A percentile compares a stretch with the other conserved stretches of the same genome.
Conservation (phyloP, 352 stramenopile genomes). For the Phytophthora podocarpi region DNA sequence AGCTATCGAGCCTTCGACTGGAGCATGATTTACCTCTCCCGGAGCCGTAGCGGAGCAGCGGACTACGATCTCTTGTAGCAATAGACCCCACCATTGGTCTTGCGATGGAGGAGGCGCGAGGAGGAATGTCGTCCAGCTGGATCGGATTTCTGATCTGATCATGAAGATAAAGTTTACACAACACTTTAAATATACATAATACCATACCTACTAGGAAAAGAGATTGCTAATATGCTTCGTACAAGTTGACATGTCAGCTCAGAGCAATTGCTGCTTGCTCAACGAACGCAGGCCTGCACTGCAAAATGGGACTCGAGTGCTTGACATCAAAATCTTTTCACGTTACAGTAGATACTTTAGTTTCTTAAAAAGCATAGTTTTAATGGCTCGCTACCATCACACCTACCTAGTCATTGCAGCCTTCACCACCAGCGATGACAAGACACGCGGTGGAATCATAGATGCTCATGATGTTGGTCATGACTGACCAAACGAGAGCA, state of each 20-base stretch:
- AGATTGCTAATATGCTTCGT: slow-evolving; percentile 24
- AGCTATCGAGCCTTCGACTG: background rate
- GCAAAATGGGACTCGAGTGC: no score
- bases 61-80: slow-evolving; percentile 51
- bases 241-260: no score
- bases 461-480: slow-evolving; percentile 67
- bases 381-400: background rate
- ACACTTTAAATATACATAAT: no score
- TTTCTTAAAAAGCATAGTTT: slow-evolving; percentile 6
- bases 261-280: no score
- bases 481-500: slow-evolving; percentile 56
- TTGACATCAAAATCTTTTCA: no score
- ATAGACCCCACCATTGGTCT: slow-evolving; percentile 13
- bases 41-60: slow-evolving; percentile 67
- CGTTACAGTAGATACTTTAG: slow-evolving; percentile 5
- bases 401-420: slow-evolving; percentile 35
- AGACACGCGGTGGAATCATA: slow-evolving; percentile 59
- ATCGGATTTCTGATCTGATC: slow-evolving; percentile 11
- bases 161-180: no score
- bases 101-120: slow-evolving; percentile 14
- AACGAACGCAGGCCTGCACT: no score
- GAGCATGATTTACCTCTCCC: slow-evolving; percentile 28
- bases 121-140: slow-evolving; percentile 15
- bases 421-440: slow-evolving; percentile 56
- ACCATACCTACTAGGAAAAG: no score